Conservation (phyloP, 2,329 filamentous ascomycete species). For the Diaporthe velutina region DNA sequence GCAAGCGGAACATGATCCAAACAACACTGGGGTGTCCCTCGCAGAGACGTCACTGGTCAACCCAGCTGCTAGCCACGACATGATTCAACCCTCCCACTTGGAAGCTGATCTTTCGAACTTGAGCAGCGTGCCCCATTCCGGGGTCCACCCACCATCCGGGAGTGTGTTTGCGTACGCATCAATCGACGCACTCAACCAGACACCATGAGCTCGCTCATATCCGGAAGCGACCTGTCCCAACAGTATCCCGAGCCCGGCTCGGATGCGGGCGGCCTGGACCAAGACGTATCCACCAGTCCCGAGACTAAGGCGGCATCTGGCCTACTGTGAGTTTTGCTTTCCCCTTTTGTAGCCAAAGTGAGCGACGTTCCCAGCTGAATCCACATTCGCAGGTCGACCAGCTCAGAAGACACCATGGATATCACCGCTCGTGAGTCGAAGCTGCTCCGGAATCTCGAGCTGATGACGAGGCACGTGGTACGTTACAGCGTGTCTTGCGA, state of each 20-base stretch:
- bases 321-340: background rate
- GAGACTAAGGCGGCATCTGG: background rate
- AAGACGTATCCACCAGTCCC: background rate
- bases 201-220: constrained; percentile 1
- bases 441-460: background rate
- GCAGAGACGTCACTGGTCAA: background rate
- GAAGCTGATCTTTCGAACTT: background rate
- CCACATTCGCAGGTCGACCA: background rate
- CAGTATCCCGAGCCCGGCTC: background rate
- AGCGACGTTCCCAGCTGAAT: background rate
- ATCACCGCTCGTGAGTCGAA: background rate
- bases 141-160: background rate
- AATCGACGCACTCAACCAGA: background rate
- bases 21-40: background rate
- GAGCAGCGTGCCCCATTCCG: background rate
- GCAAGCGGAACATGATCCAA: background rate
- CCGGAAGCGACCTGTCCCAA: constrained; percentile 12
- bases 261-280: background rate
- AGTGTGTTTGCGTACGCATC: background rate
- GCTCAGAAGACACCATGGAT: background rate
- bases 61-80: background rate
- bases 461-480: background rate
- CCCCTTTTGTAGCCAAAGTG: background rate
- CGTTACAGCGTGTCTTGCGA: constrained; percentile 19
- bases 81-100: background rate